Evolutionary conservation across 768 basidiomycete species (phyloP).

Genomic region (Tricholoma bakamatsutake): DNA sequence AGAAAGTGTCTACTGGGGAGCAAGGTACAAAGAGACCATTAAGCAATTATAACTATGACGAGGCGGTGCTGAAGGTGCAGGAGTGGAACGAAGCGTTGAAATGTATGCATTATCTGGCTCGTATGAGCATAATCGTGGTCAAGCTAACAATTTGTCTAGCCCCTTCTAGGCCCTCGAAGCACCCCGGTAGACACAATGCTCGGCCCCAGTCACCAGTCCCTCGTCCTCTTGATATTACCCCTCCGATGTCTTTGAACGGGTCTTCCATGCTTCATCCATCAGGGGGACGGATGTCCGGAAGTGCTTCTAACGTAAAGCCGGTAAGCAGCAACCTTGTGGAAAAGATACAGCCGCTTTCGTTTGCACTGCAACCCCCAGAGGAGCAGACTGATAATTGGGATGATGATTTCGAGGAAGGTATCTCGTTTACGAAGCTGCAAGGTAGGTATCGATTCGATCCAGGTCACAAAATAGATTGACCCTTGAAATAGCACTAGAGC

Average conservation of each 20-base stretch:
- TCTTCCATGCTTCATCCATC: conserved; percentile 24
- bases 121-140: conserved; percentile 7
- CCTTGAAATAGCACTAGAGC: conserved; percentile 50
- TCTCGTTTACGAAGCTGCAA: conserved; percentile 81
- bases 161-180: conserved; percentile 69
- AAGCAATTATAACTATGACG: conserved; percentile 87
- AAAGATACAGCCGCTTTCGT: conserved; percentile 58
- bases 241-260: conserved; percentile 24
- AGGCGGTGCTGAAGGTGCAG: conserved; percentile 91
- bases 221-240: conserved; percentile 28
- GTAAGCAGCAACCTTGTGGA: conserved; percentile 38
- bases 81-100: conserved; percentile 98
- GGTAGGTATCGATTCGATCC: conserved; percentile 26
- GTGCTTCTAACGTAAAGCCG: conserved; percentile 27
- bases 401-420: conserved; percentile 94
- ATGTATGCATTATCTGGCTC: conserved; percentile 41
- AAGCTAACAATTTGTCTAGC: conserved; percentile 33
- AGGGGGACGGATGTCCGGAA: conserved; percentile 29
- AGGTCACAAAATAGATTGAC: neutral
- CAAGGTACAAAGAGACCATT: conserved; percentile 39
- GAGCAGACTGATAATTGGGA: conserved; percentile 97
- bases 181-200: conserved; percentile 41
- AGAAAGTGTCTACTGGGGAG: conserved; percentile 26
- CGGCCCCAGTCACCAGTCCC: conserved; percentile 44
- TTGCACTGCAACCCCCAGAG: conserved; percentile 67